phyloP scores from a whole-genome alignment of 2,329 filamentous ascomycete genomes.

The Exophiala dermatitidis region DNA sequence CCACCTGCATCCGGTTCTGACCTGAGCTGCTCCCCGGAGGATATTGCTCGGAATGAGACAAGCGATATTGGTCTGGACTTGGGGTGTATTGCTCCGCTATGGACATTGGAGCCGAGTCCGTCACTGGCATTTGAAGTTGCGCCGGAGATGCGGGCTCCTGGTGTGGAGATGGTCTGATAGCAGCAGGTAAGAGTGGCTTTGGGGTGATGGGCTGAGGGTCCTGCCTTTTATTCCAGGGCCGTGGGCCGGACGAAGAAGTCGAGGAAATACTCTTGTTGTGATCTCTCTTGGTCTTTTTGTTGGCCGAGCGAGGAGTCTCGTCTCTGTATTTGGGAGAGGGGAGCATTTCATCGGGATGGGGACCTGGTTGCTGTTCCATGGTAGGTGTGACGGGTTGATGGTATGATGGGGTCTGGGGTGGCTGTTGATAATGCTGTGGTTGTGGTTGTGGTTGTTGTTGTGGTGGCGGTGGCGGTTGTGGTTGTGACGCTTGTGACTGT shows the following conservation, averaged over 20 bases:
- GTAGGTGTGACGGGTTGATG: background rate
- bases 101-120: background rate
- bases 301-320: background rate
- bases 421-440: background rate
- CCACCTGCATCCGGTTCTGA: too few relatives aligned
- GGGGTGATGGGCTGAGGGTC: background rate
- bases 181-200: background rate
- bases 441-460: background rate
- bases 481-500: background rate
- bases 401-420: background rate
- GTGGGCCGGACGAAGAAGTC: background rate
- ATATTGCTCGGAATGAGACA: too few relatives aligned
- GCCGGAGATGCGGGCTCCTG: background rate
- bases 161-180: background rate
- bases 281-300: background rate
- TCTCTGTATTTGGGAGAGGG: conserved; percentile 6
- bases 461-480: background rate
- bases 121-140: background rate
- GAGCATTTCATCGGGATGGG: background rate
- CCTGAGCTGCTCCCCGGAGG: too few relatives aligned
- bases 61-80: background rate
- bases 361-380: background rate
- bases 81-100: background rate
- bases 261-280: background rate
- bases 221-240: background rate